Conservation (phyloP, 140 eudicot species). For the Senecio squalidus region DNA sequence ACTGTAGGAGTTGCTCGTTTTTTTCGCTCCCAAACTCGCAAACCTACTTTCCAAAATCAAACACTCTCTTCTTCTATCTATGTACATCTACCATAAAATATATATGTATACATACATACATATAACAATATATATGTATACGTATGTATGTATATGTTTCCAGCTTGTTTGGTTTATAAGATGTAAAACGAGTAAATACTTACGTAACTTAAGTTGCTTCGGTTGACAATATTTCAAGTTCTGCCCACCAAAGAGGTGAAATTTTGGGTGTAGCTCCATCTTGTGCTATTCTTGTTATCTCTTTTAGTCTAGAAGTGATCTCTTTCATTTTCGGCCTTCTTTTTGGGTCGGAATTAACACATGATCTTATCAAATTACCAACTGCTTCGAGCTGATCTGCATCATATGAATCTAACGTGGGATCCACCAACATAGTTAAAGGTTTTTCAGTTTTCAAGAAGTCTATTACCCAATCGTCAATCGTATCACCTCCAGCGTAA, state of each 20-base stretch:
- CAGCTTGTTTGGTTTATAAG: conserved; percentile 1
- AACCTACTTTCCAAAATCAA: conserved; percentile 22
- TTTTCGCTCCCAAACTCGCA: conserved; percentile 18
- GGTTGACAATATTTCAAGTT: conserved; percentile 64
- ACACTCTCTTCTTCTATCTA: conserved; percentile 32
- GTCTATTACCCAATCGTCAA: conserved; percentile 78
- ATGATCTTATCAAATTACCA: conserved; percentile 45
- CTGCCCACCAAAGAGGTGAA: conserved; percentile 96
- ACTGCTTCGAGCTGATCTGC: conserved; percentile 51
- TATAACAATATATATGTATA: neutral
- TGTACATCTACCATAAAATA: conserved; percentile 33
- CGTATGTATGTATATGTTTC: conserved; percentile 10
- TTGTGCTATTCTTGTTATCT: conserved; percentile 57
- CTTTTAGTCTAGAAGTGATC: conserved; percentile 46
- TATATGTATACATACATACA: neutral
- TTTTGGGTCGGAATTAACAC: conserved; percentile 44
- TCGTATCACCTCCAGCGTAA: conserved; percentile 41
- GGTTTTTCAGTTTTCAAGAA: conserved; percentile 38
- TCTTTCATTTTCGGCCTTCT: conserved; percentile 55
- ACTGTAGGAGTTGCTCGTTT: conserved; percentile 11
- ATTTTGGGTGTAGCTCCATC: conserved; percentile 74
- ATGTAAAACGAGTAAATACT: conserved; percentile 20
- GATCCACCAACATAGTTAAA: conserved; percentile 58
- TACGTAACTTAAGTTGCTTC: conserved; percentile 41
- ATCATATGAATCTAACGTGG: conserved; percentile 39